These are phyloP conservation scores for Curvularia eragrostidis DNA, from an alignment of 2,329 filamentous ascomycete species.

Conservation along the genomic window DNA sequence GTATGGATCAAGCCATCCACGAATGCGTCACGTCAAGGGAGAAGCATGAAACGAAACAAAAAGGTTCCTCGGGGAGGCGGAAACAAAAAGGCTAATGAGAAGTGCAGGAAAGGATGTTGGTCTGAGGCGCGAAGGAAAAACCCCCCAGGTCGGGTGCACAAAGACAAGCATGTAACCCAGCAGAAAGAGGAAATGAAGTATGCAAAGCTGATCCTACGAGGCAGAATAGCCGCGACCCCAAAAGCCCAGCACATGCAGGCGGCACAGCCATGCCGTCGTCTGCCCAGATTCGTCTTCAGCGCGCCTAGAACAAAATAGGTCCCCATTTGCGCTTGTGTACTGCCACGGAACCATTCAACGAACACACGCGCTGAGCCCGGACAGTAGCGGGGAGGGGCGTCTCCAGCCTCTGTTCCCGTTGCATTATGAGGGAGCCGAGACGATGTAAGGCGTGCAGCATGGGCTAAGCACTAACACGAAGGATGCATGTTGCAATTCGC, in stretches of 20 bases:
- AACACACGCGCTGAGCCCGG: background rate
- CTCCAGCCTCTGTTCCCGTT: background rate
- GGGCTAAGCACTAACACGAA: constrained; percentile 1
- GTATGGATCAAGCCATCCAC: background rate
- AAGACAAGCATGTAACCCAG: background rate
- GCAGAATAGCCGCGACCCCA: background rate
- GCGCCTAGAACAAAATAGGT: background rate
- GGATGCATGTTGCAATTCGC: background rate
- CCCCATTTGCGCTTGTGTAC: background rate
- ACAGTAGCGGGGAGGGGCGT: background rate
- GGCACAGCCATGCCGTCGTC: background rate
- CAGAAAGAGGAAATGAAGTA: background rate
- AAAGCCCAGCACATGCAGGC: constrained; percentile 1
- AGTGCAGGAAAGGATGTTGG: background rate
- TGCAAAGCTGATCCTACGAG: background rate
- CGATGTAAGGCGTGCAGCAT: constrained; percentile 1
- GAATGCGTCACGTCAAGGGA: background rate
- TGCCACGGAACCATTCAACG: background rate
- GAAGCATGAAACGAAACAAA: background rate
- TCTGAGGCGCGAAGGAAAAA: background rate
- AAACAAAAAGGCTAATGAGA: background rate
- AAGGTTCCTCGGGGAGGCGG: background rate
- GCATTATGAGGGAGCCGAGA: background rate
- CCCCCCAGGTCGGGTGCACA: background rate
- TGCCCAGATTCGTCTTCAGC: background rate